Base-by-base conservation (phyloP, 1,284 basidiomycete genomes). In the Cystobasidiaceae sp. region DNA sequence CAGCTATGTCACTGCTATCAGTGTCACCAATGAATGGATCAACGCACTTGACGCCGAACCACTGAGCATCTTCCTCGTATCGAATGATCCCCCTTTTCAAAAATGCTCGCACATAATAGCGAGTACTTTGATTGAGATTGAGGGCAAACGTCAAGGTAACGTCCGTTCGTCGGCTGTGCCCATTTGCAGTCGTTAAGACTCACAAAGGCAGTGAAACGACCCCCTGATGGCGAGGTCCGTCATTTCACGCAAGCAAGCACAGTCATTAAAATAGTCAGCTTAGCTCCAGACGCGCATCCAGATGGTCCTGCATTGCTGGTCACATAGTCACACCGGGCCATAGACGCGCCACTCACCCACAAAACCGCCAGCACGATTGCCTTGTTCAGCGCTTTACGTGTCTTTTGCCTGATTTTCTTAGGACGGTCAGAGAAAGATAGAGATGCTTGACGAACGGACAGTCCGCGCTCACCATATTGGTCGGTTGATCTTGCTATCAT, bases 381-480 rank as follows among this genome's bases (percentile, higher is more conserved):
- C 46, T 50, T 9, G 45, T 60, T n/a, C 11, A 28, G 30, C 13
- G 59, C 34, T 28, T 33, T 43, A 8, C 28, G 49, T 25, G 48
- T 55, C 21, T 25, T 17, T 37, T 54, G 19, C 51, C 37, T 65
- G 39, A 11, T 28, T 11, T 11, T 11, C 28, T 13, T 4, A 27
- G n/a, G n/a, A n/a, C 8, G 7, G 32, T 32, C 25, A 41, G n/a
- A 17, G 13, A 33, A 21, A 28, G 25, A 7, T 15, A 19, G n/a
- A 15, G n/a, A n/a, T n/a, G n/a, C n/a, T n/a, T n/a, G n/a, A n/a
- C n/a, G n/a, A n/a, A n/a, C n/a, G n/a, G n/a, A n/a, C n/a, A n/a
- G n/a, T n/a, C n/a, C n/a, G n/a, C n/a, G n/a, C 57, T 30, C 13
- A 55, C 72, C 70, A 73, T 44, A 74, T 66, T 1, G 72, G 72